Conservation (phyloP, 345 rosid genomes). For the Acer saccharum region DNA sequence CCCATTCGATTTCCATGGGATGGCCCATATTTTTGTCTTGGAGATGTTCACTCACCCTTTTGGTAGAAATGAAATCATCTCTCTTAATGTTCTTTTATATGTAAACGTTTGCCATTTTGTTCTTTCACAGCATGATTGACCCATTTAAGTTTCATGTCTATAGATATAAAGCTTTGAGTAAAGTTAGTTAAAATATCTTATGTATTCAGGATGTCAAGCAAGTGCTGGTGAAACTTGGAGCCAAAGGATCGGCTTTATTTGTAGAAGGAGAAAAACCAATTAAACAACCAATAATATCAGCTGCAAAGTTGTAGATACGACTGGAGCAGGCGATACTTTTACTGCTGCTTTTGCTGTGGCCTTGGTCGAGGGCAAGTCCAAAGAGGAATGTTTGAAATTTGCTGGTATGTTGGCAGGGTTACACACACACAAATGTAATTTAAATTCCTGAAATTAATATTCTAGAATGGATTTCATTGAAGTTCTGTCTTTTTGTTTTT, state of each 20-base stretch:
- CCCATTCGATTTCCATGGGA: background rate
- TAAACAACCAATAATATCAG: slow-evolving; percentile 69
- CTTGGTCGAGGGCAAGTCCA: slow-evolving; percentile 77
- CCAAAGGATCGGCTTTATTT: slow-evolving; percentile 81
- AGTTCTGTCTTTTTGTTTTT: background rate
- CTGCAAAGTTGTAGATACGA: slow-evolving; percentile 80
- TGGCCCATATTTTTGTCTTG: background rate
- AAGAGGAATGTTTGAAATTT: slow-evolving; percentile 76
- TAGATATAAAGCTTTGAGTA: background rate
- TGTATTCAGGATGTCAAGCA: slow-evolving; percentile 75
- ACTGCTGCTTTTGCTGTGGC: slow-evolving; percentile 98
- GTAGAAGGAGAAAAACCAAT: slow-evolving; percentile 71
- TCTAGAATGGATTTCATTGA: background rate
- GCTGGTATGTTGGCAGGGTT: slow-evolving; percentile 59
- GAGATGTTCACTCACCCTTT: background rate
- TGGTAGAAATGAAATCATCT: background rate
- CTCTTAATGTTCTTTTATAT: too few species aligned
- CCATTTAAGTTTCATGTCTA: background rate
- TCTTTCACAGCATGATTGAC: background rate
- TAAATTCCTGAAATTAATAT: background rate
- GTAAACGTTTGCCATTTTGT: background rate
- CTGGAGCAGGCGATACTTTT: slow-evolving; percentile 98
- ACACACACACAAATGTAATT: background rate
- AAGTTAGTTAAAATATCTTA: background rate
- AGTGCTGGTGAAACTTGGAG: slow-evolving; percentile 90